Percentiles rank a stretch among this genome's conserved stretches.
These are phyloP conservation scores for Pseudogymnoascus sp. DNA, from an alignment of 2,329 filamentous ascomycete species.

Conservation along the genomic window DNA sequence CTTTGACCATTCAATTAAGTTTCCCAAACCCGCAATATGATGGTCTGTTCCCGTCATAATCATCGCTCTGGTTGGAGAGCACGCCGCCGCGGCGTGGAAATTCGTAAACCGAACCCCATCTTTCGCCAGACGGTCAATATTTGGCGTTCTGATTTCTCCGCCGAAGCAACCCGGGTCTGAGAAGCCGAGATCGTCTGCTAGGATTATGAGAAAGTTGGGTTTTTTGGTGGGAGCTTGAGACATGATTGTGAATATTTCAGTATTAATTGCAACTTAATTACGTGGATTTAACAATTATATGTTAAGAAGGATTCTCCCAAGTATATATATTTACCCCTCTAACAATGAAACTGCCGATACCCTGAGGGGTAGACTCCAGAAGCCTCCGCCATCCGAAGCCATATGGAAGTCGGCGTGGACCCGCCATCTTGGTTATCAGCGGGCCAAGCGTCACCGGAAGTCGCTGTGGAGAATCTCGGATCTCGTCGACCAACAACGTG, in stretches of 20 bases:
- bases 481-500: background rate
- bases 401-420: background rate
- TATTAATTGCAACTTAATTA: background rate
- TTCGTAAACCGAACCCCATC: conserved; percentile 47
- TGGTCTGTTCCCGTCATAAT: conserved; percentile 50
- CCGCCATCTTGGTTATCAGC: too few relatives aligned
- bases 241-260: background rate
- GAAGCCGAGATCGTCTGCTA: conserved; percentile 37
- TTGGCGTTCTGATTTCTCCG: conserved; percentile 49
- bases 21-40: conserved; percentile 40
- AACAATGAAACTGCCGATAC: background rate
- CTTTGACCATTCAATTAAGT: conserved; percentile 28
- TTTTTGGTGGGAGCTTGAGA: conserved; percentile 10
- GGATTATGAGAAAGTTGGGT: conserved; percentile 38
- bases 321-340: background rate
- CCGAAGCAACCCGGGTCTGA: conserved; percentile 43
- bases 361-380: background rate
- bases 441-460: background rate
- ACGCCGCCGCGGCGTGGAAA: conserved; percentile 51
- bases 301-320: background rate
- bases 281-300: background rate
- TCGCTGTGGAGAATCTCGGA: background rate
- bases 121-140: conserved; percentile 43
- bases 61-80: conserved; percentile 52
- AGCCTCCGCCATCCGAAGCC: background rate